phyloP scores from a whole-genome alignment of 495 filamentous ascomycete genomes.

The Aspergillus wentii region DNA sequence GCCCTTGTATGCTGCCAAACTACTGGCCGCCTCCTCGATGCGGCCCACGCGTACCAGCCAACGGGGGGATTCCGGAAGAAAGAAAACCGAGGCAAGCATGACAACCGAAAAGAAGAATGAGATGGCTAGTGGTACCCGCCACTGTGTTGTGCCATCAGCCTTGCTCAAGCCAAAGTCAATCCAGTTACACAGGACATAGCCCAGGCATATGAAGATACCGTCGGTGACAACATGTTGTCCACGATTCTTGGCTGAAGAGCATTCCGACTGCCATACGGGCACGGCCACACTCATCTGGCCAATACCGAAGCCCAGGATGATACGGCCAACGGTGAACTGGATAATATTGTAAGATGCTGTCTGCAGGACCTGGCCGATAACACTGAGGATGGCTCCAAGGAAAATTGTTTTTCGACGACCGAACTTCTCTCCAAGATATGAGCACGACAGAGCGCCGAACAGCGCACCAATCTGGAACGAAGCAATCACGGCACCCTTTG shows the following conservation, averaged over 20 bases:
- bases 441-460: constrained; percentile 33
- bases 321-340: constrained; percentile 37
- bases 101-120: constrained; percentile 45
- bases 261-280: constrained; percentile 48
- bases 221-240: constrained; percentile 43
- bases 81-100: constrained; percentile 34
- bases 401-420: constrained; percentile 53
- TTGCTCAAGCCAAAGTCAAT: constrained; percentile 53
- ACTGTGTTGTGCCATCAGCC: constrained; percentile 34
- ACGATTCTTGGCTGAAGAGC: constrained; percentile 26
- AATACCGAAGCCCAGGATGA: constrained; percentile 53
- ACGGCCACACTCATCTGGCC: constrained; percentile 55
- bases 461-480: constrained; percentile 41
- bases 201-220: constrained; percentile 51
- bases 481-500: constrained; percentile 35
- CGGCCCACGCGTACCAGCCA: constrained; percentile 35
- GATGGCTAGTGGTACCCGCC: constrained; percentile 44
- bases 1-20: constrained; percentile 29
- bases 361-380: constrained; percentile 48
- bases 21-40: constrained; percentile 22
- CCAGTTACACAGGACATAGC: constrained; percentile 61
- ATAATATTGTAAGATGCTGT: constrained; percentile 33
- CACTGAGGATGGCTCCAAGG: constrained; percentile 40
- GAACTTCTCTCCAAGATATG: constrained; percentile 38
- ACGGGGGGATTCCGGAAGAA: constrained; percentile 49